Percentiles rank a stretch among this genome's conserved stretches.
phyloP scores from a whole-genome alignment of 768 basidiomycete genomes.

The Auricularia auricula-judae region DNA sequence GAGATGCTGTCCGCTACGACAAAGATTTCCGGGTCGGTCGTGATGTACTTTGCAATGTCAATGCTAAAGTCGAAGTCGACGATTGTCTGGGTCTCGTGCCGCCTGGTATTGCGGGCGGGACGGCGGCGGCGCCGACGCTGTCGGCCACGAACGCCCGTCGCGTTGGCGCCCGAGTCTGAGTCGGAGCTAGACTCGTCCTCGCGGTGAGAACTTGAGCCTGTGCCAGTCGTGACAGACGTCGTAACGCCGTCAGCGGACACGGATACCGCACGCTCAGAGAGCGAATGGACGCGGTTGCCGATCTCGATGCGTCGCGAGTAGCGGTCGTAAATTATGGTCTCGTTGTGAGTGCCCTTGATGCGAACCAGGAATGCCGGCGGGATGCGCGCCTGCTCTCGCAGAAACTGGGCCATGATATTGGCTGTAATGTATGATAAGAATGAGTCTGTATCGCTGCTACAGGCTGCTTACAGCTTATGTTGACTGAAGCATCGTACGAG shows the following conservation, averaged over 20 bases:
- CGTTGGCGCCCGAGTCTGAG: constrained; percentile 29
- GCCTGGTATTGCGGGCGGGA: constrained; percentile 24
- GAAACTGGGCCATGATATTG: constrained; percentile 47
- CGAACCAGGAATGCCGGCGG: constrained; percentile 37
- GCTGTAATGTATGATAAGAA: neutral
- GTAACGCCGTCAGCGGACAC: neutral
- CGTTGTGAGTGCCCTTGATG: constrained; percentile 44
- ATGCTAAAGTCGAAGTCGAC: constrained; percentile 63
- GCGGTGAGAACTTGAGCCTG: neutral
- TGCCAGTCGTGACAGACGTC: neutral
- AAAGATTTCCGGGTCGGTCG: constrained; percentile 37
- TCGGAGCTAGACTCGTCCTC: constrained; percentile 16
- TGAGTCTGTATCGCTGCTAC: neutral
- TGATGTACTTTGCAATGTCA: constrained; percentile 34
- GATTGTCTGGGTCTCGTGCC: constrained; percentile 47
- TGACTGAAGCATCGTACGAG: constrained; percentile 62
- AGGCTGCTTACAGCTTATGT: constrained; percentile 40
- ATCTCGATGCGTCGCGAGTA: neutral
- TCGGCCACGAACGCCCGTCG: neutral
- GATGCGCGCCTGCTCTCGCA: constrained; percentile 42
- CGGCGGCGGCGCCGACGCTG: constrained; percentile 23
- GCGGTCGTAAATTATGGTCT: constrained; percentile 19
- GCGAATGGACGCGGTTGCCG: neutral
- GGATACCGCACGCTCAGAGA: neutral
- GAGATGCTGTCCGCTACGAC: constrained; percentile 52